These are phyloP conservation scores for Teratosphaeria destructans DNA, from an alignment of 2,329 filamentous ascomycete species.

Conservation along the genomic window DNA sequence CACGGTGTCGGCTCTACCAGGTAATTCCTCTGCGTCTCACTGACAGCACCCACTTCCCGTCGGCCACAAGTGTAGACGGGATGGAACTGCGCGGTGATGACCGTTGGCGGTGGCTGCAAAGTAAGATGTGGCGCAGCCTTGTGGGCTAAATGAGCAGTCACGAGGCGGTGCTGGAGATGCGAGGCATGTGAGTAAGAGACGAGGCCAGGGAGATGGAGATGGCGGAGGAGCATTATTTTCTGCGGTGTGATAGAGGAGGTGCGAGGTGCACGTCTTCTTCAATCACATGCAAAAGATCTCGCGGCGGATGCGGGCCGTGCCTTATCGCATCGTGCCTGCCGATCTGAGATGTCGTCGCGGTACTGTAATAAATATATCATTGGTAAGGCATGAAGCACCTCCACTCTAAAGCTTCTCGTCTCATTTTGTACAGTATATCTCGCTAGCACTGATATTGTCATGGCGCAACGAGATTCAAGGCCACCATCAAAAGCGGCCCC, in stretches of 20 bases:
- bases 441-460: too few relatives aligned
- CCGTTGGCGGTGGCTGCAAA: conserved; percentile 44
- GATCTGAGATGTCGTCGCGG: not conserved
- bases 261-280: not conserved
- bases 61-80: conserved; percentile 87
- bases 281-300: conserved; percentile 3
- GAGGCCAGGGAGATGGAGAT: conserved; percentile 47
- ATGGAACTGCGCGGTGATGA: conserved; percentile 72
- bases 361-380: too few relatives aligned
- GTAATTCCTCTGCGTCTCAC: conserved; percentile 33
- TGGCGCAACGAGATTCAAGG: not conserved
- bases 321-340: not conserved
- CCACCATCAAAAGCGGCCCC: not conserved
- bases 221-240: conserved; percentile 42
- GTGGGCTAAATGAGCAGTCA: conserved; percentile 47
- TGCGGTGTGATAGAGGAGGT: not conserved
- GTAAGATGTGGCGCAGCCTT: conserved; percentile 39
- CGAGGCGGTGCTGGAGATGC: conserved; percentile 47
- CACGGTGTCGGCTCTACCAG: conserved; percentile 23
- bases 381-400: not conserved
- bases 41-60: conserved; percentile 52
- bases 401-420: too few relatives aligned
- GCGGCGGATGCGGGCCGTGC: not conserved
- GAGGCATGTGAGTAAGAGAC: conserved; percentile 47
- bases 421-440: too few relatives aligned